Conservation (phyloP, 148 eudicot genomes). For the Chenopodium formosanum region DNA sequence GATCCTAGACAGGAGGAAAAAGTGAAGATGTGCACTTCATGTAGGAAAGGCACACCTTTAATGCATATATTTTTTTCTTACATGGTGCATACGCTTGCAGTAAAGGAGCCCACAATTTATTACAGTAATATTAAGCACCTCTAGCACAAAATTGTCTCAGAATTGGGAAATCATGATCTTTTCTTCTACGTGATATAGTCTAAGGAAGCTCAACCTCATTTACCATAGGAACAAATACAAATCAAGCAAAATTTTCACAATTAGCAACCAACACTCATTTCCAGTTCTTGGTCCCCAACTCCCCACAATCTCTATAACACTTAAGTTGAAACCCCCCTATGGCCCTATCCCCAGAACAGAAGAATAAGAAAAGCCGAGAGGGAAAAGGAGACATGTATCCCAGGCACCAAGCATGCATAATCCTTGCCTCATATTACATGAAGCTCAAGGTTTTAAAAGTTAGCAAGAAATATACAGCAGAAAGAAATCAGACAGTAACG, state of each 20-base stretch:
- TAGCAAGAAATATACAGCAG: not conserved
- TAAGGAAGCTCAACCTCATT: not conserved
- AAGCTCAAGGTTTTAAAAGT: conserved; percentile 2
- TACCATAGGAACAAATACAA: not conserved
- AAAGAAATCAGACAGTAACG: not conserved
- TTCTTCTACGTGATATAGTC: not conserved
- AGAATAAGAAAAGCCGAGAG: not conserved
- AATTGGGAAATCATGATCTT: not conserved
- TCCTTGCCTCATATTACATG: not conserved
- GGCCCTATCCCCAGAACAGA: not conserved
- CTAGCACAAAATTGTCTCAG: not conserved
- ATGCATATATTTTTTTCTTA: too few relatives aligned
- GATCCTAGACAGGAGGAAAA: too few relatives aligned
- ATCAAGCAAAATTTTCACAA: not conserved
- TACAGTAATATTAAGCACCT: too few relatives aligned
- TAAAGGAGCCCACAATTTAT: too few relatives aligned
- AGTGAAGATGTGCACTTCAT: too few relatives aligned
- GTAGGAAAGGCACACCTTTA: too few relatives aligned
- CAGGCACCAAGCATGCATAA: too few relatives aligned
- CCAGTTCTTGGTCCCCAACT: not conserved
- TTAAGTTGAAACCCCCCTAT: not conserved
- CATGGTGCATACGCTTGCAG: too few relatives aligned
- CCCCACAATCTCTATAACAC: not conserved
- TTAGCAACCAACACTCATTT: not conserved
- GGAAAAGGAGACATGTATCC: not conserved